These are phyloP conservation scores for Chytriomyces confervae DNA, from an alignment of 192 early-diverging fungal species.

Conservation along the genomic window DNA sequence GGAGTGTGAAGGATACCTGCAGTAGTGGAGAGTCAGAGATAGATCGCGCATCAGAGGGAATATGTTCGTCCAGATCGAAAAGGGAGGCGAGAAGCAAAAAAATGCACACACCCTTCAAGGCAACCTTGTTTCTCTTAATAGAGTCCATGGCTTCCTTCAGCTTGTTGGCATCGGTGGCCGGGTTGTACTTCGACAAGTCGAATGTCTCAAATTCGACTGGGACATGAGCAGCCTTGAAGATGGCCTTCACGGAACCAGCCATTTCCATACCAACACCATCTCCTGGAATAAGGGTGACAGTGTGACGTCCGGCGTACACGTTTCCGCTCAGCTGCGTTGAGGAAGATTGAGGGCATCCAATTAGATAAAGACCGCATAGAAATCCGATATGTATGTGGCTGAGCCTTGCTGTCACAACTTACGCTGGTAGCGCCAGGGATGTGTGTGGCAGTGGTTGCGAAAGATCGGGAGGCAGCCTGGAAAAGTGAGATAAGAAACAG, in stretches of 20 bases:
- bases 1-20: conserved; percentile 78
- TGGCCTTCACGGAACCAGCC: conserved; percentile 85
- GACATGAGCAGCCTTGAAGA: conserved; percentile 91
- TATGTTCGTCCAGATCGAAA: conserved; percentile 8
- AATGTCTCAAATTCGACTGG: conserved; percentile 98
- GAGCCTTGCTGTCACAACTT: background rate
- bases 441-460: conserved; percentile 17
- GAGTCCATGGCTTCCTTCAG: conserved; percentile 92
- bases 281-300: conserved; percentile 96
- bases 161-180: conserved; percentile 71
- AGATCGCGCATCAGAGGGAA: background rate
- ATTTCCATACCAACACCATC: conserved; percentile 98
- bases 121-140: conserved; percentile 93
- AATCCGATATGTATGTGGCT: background rate
- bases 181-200: conserved; percentile 90
- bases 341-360: background rate
- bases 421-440: conserved; percentile 18
- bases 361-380: background rate
- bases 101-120: conserved; percentile 87
- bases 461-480: conserved; percentile 21
- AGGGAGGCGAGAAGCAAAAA: conserved; percentile 9
- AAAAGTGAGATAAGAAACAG: background rate
- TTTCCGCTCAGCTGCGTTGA: conserved; percentile 20
- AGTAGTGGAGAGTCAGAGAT: background rate
- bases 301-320: conserved; percentile 92